These are phyloP conservation scores for Plasmodium ovale DNA, from an alignment of 169 alveolate species.

Conservation along the genomic window DNA sequence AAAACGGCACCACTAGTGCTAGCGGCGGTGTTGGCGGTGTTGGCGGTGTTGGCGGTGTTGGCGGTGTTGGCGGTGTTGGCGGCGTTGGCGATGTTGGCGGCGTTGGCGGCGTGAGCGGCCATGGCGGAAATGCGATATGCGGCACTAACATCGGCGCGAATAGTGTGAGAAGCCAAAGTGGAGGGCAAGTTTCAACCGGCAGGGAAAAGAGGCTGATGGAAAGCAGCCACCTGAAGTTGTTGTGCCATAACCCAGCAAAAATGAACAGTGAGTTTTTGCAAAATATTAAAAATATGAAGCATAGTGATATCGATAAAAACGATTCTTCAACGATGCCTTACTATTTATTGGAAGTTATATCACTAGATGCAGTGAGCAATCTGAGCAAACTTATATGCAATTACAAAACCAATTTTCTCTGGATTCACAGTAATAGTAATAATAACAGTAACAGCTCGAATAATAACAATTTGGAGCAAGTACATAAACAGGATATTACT, in stretches of 20 bases:
- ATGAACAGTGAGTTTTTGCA: conserved; percentile 50
- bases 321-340: conserved; percentile 40
- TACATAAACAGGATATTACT: conserved; percentile 72
- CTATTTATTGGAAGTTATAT: conserved; percentile 58
- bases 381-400: conserved; percentile 67
- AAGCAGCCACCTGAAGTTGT: conserved; percentile 29
- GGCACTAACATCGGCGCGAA: not conserved
- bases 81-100: not conserved
- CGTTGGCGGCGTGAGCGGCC: not conserved
- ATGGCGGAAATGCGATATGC: conserved; percentile 32
- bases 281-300: conserved; percentile 44
- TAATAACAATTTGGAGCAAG: conserved; percentile 69
- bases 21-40: not conserved
- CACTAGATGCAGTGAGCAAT: conserved; percentile 53
- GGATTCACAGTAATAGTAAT: conserved; percentile 46
- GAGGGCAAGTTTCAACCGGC: not conserved
- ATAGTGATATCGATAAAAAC: conserved; percentile 22
- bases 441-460: conserved; percentile 9
- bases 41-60: no score
- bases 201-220: not conserved
- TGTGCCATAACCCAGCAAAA: conserved; percentile 22
- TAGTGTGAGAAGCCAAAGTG: not conserved
- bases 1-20: not conserved
- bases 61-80: no score
- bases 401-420: conserved; percentile 67